A percentile compares a stretch with the other conserved stretches of the same genome.
Conservation (phyloP, 148 eudicot genomes). For the Diospyros lotus region DNA sequence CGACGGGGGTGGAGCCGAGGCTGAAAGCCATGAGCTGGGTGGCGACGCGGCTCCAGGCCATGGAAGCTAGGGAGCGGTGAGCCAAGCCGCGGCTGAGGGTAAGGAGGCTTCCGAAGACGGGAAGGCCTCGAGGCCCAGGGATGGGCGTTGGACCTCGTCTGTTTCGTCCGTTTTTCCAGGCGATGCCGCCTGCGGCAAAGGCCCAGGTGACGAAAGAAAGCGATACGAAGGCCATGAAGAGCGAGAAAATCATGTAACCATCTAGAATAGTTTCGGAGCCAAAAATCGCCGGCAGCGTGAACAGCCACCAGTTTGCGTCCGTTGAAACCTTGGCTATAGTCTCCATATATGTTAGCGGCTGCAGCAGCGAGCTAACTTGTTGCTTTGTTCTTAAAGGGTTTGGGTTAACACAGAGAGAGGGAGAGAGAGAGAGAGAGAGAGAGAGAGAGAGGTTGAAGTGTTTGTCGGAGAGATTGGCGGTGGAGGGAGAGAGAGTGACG, state of each 20-base stretch:
- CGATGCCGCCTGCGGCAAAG: conserved; percentile 40
- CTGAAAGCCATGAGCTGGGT: conserved; percentile 63
- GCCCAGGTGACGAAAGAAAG: conserved; percentile 35
- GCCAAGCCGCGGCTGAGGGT: conserved; percentile 46
- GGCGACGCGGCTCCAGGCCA: conserved; percentile 27
- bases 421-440: not conserved
- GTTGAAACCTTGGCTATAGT: not conserved
- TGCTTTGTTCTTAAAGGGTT: no score
- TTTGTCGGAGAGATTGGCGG: not conserved
- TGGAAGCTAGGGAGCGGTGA: conserved; percentile 49
- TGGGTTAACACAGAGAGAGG: not conserved
- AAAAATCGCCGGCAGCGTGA: conserved; percentile 26
- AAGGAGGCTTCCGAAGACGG: conserved; percentile 47
- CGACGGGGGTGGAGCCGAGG: conserved; percentile 46
- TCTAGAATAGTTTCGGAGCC: conserved; percentile 20
- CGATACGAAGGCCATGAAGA: conserved; percentile 13
- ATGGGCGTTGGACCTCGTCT: conserved; percentile 33
- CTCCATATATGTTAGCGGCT: not conserved
- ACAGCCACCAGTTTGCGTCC: conserved; percentile 25
- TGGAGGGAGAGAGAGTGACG: not conserved
- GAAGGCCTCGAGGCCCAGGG: conserved; percentile 52
- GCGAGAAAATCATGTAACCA: conserved; percentile 8
- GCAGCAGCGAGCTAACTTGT: no score
- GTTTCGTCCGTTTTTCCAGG: conserved; percentile 53
- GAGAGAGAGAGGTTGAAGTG: not conserved